These are phyloP conservation scores for Epichloe festucae DNA, from an alignment of 2,329 filamentous ascomycete genomes.

Conservation along the genomic window DNA sequence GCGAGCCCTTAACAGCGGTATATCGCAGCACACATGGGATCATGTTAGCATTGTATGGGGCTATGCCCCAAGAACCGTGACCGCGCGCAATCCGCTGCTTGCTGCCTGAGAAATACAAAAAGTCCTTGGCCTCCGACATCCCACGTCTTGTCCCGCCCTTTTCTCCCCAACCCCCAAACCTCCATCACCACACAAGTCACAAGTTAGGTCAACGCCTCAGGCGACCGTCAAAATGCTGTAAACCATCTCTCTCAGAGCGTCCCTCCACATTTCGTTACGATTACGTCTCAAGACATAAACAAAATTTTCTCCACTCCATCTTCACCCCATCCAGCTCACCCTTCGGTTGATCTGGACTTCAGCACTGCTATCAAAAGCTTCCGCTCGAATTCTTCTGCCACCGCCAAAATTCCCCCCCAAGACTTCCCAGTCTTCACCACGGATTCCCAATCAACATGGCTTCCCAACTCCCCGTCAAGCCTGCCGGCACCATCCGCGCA, in stretches of 20 bases:
- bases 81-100: constrained; percentile 13
- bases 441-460: constrained; percentile 74
- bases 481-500: constrained; percentile 50
- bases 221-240: constrained; percentile 46
- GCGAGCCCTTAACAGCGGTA: neutral
- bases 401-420: constrained; percentile 49
- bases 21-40: neutral
- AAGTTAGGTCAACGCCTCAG: constrained; percentile 19
- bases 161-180: constrained; percentile 20
- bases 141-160: constrained; percentile 13
- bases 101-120: constrained; percentile 38
- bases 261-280: constrained; percentile 34
- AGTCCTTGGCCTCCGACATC: constrained; percentile 14
- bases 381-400: constrained; percentile 41
- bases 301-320: constrained; percentile 33
- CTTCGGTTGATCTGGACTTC: constrained; percentile 56
- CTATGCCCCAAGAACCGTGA: neutral
- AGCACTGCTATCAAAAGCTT: constrained; percentile 44
- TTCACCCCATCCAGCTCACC: constrained; percentile 32
- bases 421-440: constrained; percentile 69
- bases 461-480: constrained; percentile 53
- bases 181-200: constrained; percentile 19
- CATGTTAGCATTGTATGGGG: constrained; percentile 2
- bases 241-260: constrained; percentile 29
- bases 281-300: constrained; percentile 33